Conservation (phyloP, 345 rosid genomes). For the Bruguiera sexangula region DNA sequence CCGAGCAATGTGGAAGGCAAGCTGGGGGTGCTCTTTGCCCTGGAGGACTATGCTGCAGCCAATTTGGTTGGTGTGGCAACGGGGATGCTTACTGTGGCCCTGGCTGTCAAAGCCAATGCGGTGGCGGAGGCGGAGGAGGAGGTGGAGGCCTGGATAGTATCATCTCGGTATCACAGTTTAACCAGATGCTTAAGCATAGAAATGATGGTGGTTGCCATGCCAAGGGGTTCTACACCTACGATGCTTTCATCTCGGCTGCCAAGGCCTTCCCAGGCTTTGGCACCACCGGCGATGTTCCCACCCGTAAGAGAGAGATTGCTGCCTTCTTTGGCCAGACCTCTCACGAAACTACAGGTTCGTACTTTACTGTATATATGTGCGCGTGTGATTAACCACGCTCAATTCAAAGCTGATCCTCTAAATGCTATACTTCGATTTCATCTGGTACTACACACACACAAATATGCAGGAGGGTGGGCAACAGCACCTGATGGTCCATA, state of each 20-base stretch:
- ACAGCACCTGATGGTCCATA: constrained; percentile 29
- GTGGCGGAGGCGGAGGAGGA: background rate
- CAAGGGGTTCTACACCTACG: constrained; percentile 19
- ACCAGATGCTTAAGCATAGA: constrained; percentile 18
- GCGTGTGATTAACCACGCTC: too few relatives aligned
- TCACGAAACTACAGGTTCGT: constrained; percentile 24
- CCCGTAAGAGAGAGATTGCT: constrained; percentile 20
- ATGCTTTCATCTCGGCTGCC: constrained; percentile 22
- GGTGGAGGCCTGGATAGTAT: constrained; percentile 10
- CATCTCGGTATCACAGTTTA: background rate
- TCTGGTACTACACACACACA: too few relatives aligned
- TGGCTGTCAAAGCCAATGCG: constrained; percentile 22
- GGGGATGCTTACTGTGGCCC: background rate
- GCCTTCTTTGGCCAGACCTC: constrained; percentile 27
- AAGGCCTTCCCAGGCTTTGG: constrained; percentile 15
- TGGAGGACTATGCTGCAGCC: constrained; percentile 18
- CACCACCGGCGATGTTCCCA: constrained; percentile 13
- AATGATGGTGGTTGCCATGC: constrained; percentile 15
- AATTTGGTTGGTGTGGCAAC: constrained; percentile 22
- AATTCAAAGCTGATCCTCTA: too few relatives aligned
- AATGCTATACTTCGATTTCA: too few relatives aligned
- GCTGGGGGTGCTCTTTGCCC: constrained; percentile 21
- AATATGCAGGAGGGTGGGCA: constrained; percentile 7
- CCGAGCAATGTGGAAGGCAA: constrained; percentile 22
- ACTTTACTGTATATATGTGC: too few relatives aligned